Evolutionary conservation across 345 rosid species (phyloP), one percentile per base, ranked within the genome.

Genomic region (Jatropha curcas): DNA sequence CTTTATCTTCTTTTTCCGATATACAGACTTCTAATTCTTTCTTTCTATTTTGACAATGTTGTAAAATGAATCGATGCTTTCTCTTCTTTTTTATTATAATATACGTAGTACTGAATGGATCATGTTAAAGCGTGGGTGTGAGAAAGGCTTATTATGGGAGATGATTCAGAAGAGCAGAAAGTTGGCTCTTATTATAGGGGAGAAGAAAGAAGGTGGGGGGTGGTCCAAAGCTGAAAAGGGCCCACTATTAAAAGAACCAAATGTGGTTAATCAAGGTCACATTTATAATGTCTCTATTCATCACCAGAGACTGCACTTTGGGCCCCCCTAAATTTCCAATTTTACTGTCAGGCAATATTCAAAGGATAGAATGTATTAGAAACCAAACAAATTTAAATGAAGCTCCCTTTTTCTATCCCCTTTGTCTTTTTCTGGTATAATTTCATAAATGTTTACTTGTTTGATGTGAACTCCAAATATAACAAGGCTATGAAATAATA

Each of bases 321-420:
- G 71, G 77, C 46, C 57, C 71, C 67, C 45, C 14, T 14, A 25
- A 34, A 4, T 9, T 68, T 74, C 81, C 78, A 43, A n/a, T 33
- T n/a, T 76, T 58, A 64, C 74, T 57, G 80, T 65, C 70, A 50
- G 60, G 68, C 77, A 76, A 76, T 68, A 48, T 46, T 20, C 58
- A 63, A 67, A 16, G 28, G 10, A 48, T 56, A 56, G 77, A 71
- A 68, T 62, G 61, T 56, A 25, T 27, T 57, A 52, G 7, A 67
- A 56, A 24, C 74, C 70, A 45, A 66, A 67, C 73, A 71, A 66
- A 45, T 41, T 52, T 68, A 55, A 2, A 34, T 13, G 43, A 22
- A 2, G 3, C 34, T n/a, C 69, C 25, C 33, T 8, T 22, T 20
- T 17, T 37, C 22, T 35, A 41, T 14, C 19, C 17, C 50, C 65